Evolutionary conservation across 345 rosid species (phyloP).

Genomic region (Trapa incisa): DNA sequence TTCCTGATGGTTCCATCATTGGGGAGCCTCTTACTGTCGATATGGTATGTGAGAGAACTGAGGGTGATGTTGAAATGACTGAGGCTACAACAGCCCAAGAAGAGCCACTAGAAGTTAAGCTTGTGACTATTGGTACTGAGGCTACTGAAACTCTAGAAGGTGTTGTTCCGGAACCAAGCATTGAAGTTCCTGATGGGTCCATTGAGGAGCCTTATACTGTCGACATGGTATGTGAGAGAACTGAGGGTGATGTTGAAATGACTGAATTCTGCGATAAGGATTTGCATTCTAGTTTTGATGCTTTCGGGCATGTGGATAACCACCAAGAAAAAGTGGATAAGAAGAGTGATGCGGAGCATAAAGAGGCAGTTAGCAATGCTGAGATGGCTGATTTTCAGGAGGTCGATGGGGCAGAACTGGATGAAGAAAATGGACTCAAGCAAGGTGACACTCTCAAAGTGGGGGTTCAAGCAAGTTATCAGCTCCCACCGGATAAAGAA

Average conservation of each 20-base stretch:
- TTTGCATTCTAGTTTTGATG: neutral
- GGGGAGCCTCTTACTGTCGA: neutral
- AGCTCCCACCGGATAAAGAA: constrained; percentile 27
- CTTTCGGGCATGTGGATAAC: neutral
- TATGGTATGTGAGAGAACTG: constrained; percentile 1
- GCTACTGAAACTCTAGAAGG: neutral
- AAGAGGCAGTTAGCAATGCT: constrained; percentile 15
- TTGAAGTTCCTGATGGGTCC: neutral
- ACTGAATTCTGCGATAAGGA: neutral
- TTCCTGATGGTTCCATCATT: neutral
- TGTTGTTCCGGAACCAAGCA: neutral
- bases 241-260: neutral
- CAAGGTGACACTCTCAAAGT: constrained; percentile 13
- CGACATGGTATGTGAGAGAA: constrained; percentile 1
- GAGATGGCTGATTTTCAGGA: constrained; percentile 20
- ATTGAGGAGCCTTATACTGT: neutral
- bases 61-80: neutral
- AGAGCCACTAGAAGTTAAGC: neutral
- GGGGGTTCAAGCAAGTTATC: constrained; percentile 29
- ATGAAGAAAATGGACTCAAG: constrained; percentile 17
- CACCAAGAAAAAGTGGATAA: neutral
- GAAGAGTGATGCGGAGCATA: constrained; percentile 3
- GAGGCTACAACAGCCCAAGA: neutral
- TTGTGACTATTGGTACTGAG: neutral
- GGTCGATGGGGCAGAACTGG: constrained; percentile 28